Base-by-base conservation (phyloP, 2,329 filamentous ascomycete species). In the Sporothrix protearum region DNA sequence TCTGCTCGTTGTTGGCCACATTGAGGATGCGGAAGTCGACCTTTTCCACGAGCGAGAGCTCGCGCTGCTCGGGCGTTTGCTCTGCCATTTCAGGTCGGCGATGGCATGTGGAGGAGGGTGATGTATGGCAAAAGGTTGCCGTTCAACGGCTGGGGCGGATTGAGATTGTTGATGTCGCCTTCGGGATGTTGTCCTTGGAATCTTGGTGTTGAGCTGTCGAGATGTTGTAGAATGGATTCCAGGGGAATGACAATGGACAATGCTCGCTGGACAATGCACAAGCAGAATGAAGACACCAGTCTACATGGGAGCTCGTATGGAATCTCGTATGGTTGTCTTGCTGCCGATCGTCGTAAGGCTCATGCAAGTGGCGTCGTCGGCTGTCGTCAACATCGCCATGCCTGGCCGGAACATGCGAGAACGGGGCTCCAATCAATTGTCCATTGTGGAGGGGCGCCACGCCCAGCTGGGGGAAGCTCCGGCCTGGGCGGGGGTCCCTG, bases 11-110 rank as follows among this genome's bases (percentile, higher is more conserved):
- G 76, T 93, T 92, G 36, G 94, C 91, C 69, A 95, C 88, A 36
- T 88, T 91, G 19, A 89, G 79, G 77, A 97, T 96, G 74, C 90
- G 88, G 78, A 96, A 88, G 80, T 96, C 94, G 61, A 97, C 91
- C 78, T 92, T 95, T 77, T 92, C 92, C 69, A 97, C 88, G 73
- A 97, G 87, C 75, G 89, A 88, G 75, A 97, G 85, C 85, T 97
- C 94, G 74, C 90, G 88, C 80, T 91, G 85, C 80, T 92, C 89
- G 4, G 71, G 63, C 2, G 75, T 69, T 10, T 69, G 71, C 14
- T 71, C 47, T 6, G 74, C 67, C 73, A 74, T 75, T 12, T n/a
- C 66, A 33, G 33, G 22, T 45, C 3, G 30, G 53, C n/a, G 3
- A 25, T 49, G 42, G 59, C 61, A 49, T 66, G 25, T 63, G 45